These are phyloP conservation scores for Heliamphora exappendiculata DNA, from an alignment of 148 eudicot genomes.

Conservation along the genomic window DNA sequence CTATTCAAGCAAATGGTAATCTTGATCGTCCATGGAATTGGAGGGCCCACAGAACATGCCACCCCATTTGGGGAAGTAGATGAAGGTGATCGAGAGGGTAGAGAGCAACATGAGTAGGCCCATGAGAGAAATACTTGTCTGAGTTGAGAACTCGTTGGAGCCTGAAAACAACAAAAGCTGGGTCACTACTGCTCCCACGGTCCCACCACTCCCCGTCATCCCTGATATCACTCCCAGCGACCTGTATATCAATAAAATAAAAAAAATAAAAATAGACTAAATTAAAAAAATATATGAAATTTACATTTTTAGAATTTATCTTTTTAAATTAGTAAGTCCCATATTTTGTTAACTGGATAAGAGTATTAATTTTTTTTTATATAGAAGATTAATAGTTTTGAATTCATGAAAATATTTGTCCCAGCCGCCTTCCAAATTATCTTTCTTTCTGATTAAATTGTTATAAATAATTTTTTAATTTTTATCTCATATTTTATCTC, in stretches of 20 bases:
- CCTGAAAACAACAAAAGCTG: constrained; percentile 48
- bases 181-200: constrained; percentile 51
- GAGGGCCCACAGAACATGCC: constrained; percentile 53
- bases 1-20: constrained; percentile 22
- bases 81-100: constrained; percentile 29
- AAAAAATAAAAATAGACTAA: no score
- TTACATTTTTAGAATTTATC: no score
- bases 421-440: no score
- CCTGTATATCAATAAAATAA: constrained; percentile 25
- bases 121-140: constrained; percentile 43
- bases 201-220: constrained; percentile 70
- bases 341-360: no score
- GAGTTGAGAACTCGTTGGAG: constrained; percentile 32
- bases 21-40: constrained; percentile 10
- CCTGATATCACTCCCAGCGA: constrained; percentile 67
- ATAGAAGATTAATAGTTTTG: no score
- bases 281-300: no score
- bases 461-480: no score
- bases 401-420: no score
- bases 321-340: no score
- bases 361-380: no score
- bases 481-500: no score
- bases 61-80: constrained; percentile 58
- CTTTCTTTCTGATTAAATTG: no score
- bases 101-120: constrained; percentile 43